These are phyloP conservation scores for Colletotrichum cereale DNA, from an alignment of 2,329 filamentous ascomycete genomes.

Conservation along the genomic window DNA sequence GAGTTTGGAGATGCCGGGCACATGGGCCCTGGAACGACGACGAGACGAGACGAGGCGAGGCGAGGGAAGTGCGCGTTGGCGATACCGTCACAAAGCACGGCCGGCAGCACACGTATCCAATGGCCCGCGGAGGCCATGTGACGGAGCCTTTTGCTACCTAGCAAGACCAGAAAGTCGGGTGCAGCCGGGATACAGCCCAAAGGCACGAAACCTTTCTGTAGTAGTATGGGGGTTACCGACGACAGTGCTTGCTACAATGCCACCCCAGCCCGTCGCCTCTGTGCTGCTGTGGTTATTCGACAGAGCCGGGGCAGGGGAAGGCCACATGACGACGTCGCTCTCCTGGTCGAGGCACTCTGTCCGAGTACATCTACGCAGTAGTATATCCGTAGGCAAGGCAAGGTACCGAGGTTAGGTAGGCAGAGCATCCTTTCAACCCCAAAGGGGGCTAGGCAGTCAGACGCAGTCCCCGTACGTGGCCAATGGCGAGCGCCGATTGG, in stretches of 20 bases:
- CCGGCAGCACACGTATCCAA: conserved; percentile 1
- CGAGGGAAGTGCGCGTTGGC: neutral
- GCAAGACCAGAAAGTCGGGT: conserved; percentile 17
- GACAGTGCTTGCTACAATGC: conserved; percentile 11
- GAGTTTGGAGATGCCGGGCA: conserved; percentile 5
- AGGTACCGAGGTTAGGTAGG: too few species aligned
- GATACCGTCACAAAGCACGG: conserved; percentile 1
- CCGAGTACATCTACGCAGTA: conserved; percentile 15
- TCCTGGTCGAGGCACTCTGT: conserved; percentile 23
- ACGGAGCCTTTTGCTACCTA: conserved; percentile 26
- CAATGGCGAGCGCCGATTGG: conserved; percentile 16
- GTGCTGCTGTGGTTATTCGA: neutral
- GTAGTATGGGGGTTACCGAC: conserved; percentile 1
- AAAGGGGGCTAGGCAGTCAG: conserved; percentile 12
- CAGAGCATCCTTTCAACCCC: conserved; percentile 23
- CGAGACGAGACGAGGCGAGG: neutral
- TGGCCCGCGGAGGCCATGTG: conserved; percentile 36
- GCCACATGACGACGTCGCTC: conserved; percentile 33
- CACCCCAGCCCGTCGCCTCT: too few species aligned
- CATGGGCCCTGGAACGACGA: neutral
- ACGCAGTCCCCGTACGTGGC: conserved; percentile 14
- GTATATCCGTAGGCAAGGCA: too few species aligned
- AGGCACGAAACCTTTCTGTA: conserved; percentile 29
- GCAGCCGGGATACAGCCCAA: conserved; percentile 23
- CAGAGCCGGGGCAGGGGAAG: conserved; percentile 9